phyloP scores from a whole-genome alignment of 176 grass and related monocot genomes.

The Musa schizocarpa region DNA sequence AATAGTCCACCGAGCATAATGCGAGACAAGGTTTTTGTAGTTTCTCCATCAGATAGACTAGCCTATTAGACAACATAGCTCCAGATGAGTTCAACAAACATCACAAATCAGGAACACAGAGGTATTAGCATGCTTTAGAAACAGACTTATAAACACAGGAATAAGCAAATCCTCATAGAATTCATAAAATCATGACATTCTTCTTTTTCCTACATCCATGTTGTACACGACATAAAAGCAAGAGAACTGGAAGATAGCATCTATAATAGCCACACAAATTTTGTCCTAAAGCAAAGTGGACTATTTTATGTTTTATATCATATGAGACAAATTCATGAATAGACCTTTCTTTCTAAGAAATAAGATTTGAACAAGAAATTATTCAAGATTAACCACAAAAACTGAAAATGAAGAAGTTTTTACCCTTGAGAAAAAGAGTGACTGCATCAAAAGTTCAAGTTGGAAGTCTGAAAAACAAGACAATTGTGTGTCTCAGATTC shows the following conservation, averaged over 20 bases:
- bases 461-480: constrained; percentile 62
- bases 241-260: background rate
- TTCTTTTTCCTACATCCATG: background rate
- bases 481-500: background rate
- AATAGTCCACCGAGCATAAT: constrained; percentile 85
- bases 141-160: background rate
- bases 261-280: background rate
- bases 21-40: constrained; percentile 74
- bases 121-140: background rate
- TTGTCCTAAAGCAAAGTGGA: background rate
- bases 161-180: background rate
- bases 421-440: constrained; percentile 94
- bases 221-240: background rate
- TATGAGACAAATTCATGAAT: constrained; percentile 1
- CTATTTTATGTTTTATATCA: background rate
- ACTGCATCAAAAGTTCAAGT: constrained; percentile 98
- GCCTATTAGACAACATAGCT: constrained; percentile 43
- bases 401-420: constrained; percentile 13
- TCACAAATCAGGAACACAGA: background rate
- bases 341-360: constrained; percentile 21
- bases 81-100: background rate
- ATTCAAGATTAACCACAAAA: background rate
- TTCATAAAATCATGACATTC: background rate
- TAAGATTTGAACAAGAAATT: constrained; percentile 14
- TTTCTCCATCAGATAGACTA: constrained; percentile 70